phyloP scores from a whole-genome alignment of 1,139 yeast species.

The Kodamaea sp. region DNA sequence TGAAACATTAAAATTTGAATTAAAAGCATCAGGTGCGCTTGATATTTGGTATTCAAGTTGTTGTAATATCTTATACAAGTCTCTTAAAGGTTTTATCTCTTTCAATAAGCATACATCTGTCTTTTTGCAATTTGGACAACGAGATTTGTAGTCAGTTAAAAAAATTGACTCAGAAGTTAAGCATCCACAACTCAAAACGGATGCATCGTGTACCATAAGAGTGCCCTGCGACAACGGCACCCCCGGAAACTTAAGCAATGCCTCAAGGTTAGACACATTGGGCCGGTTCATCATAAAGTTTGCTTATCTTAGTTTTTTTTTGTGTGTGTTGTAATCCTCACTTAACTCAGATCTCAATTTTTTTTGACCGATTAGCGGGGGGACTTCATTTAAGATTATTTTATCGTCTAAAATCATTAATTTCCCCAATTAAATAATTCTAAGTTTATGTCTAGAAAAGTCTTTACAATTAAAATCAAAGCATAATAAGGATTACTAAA shows the following conservation, averaged over 20 bases:
- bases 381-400: no score
- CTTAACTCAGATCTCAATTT: no score
- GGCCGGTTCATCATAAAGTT: slow-evolving; percentile 24
- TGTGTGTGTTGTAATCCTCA: background rate
- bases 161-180: slow-evolving; percentile 52
- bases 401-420: no score
- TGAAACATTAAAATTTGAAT: background rate
- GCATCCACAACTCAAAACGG: slow-evolving; percentile 69
- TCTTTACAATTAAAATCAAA: no score
- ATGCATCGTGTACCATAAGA: slow-evolving; percentile 44
- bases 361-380: no score
- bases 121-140: slow-evolving; percentile 51
- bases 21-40: slow-evolving; percentile 1
- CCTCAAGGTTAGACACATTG: slow-evolving; percentile 26
- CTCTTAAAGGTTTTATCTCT: slow-evolving; percentile 50
- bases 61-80: slow-evolving; percentile 40
- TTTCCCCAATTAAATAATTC: no score
- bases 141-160: slow-evolving; percentile 16
- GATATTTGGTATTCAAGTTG: slow-evolving; percentile 15
- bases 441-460: no score
- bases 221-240: slow-evolving; percentile 16
- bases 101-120: slow-evolving; percentile 34
- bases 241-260: slow-evolving; percentile 30
- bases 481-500: no score
- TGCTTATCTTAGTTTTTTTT: background rate